Evolutionary conservation across 768 basidiomycete species (phyloP), one percentile per base, ranked within the genome.

Genomic region (Collybia nuda): DNA sequence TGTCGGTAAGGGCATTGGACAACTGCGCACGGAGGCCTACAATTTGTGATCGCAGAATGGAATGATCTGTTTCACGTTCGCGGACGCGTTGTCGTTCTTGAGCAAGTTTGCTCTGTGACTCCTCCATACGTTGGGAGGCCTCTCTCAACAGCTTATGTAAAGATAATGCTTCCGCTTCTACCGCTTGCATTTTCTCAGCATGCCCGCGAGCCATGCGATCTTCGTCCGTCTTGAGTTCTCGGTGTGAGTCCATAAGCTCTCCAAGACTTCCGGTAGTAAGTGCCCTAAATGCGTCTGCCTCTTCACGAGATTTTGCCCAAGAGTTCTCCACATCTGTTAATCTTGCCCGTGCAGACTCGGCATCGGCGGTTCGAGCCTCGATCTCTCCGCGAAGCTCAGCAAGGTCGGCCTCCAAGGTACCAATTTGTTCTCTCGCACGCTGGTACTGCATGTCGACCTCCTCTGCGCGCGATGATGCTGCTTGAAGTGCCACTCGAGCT

Each of bases 261-360:
- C 93, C 93, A 2, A 97, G 79, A 60, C 86, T 81, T 41, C 86
- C 84, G 2, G 92, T 96, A 2, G 94, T 94, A 45, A 93, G 73
- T 18, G 89, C 87, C 47, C 93, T 78, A 67, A 94, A 85, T 1
- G 88, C 84, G 65, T 97, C 95, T 2, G 93, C 92, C 72, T 98
- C 93, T 69, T 95, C 89, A 12, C 93, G 84, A 38, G 93, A 92
- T 66, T 93, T 90, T 21, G 89, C 82, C 86, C 93, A 97, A 7
- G 88, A 84, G 62, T 89, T 93, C 70, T 97, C 95, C 38, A 87
- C 85, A 47, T 95, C 91, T 21, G 80, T 73, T 38, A 95, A 69
- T 48, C 87, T 77, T 8, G 75, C 69, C 40, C 82, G 79, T 5
- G 85, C 76, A 7, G 81, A 67, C 53, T 95, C 92, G 14, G 84